Evolutionary conservation across 495 filamentous ascomycete genomes (phyloP).

Genomic region (Niebla homalea): DNA sequence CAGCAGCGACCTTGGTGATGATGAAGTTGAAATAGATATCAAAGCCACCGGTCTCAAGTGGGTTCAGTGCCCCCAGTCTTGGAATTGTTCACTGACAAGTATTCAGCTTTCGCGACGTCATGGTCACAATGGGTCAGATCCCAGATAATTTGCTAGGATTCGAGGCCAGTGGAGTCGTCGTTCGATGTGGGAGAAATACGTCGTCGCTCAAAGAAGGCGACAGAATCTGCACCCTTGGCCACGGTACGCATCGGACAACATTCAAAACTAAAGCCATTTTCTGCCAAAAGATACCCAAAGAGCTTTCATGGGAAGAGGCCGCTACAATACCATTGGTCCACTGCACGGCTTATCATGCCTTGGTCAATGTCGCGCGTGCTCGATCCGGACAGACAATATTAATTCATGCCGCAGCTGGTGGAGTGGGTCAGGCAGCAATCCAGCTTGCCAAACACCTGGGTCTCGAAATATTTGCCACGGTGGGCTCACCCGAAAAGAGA

Average conservation of each 20-base stretch:
- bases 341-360: constrained; percentile 21
- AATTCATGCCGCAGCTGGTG: constrained; percentile 37
- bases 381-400: constrained; percentile 27
- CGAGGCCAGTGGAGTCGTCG: constrained; percentile 14
- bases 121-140: constrained; percentile 13
- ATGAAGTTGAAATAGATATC: constrained; percentile 8
- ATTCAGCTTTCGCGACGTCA: constrained; percentile 11
- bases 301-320: constrained; percentile 18
- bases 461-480: constrained; percentile 32
- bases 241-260: background rate
- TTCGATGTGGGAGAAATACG: constrained; percentile 1
- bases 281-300: constrained; percentile 14
- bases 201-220: constrained; percentile 6
- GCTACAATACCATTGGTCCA: constrained; percentile 23
- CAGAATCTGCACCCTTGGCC: constrained; percentile 1
- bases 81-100: background rate
- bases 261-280: constrained; percentile 1
- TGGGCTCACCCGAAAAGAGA: constrained; percentile 28
- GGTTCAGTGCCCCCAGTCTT: background rate
- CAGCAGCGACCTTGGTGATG: constrained; percentile 1
- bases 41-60: constrained; percentile 12
- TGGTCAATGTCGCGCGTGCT: constrained; percentile 24
- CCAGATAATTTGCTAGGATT: constrained; percentile 10
- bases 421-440: constrained; percentile 35
- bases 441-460: constrained; percentile 26